Percentiles rank a stretch among this genome's conserved stretches.
These are phyloP conservation scores for Barnettozyma salicaria DNA, from an alignment of 805 yeast species.

Conservation along the genomic window DNA sequence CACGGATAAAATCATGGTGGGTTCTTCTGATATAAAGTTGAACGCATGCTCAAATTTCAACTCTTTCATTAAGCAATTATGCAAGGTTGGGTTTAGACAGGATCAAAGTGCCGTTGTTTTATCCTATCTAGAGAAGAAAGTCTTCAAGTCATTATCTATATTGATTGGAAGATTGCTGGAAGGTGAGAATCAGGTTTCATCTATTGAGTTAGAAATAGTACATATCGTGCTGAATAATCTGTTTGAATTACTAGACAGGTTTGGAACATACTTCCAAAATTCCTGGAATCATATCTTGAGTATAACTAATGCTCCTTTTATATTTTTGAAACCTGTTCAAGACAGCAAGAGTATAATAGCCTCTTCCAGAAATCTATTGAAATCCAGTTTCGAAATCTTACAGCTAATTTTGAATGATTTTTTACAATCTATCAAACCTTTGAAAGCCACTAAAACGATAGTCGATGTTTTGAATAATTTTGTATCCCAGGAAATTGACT, in stretches of 20 bases:
- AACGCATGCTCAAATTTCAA: conserved; percentile 46
- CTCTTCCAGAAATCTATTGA: conserved; percentile 34
- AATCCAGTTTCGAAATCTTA: conserved; percentile 73
- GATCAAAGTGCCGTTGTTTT: conserved; percentile 3
- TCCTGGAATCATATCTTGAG: conserved; percentile 73
- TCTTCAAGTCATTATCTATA: conserved; percentile 43
- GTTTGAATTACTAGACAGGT: conserved; percentile 69
- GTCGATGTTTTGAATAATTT: conserved; percentile 70
- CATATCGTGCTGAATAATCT: conserved; percentile 56
- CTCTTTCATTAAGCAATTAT: conserved; percentile 35
- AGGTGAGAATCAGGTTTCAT: conserved; percentile 32
- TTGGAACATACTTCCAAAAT: conserved; percentile 53
- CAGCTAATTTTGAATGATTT: conserved; percentile 85
- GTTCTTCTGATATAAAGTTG: neutral
- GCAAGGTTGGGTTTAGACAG: conserved; percentile 18
- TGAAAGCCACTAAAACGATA: conserved; percentile 52
- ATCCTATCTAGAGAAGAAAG: conserved; percentile 37
- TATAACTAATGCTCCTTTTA: conserved; percentile 54
- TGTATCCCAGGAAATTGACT: conserved; percentile 62
- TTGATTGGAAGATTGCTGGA: conserved; percentile 39
- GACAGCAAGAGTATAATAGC: conserved; percentile 21
- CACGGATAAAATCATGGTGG: conserved; percentile 38
- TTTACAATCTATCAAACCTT: conserved; percentile 57
- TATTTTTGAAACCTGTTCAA: conserved; percentile 28
- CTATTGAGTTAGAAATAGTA: conserved; percentile 64